phyloP scores from a whole-genome alignment of 345 rosid genomes.

The Toxicodendron radicans region DNA sequence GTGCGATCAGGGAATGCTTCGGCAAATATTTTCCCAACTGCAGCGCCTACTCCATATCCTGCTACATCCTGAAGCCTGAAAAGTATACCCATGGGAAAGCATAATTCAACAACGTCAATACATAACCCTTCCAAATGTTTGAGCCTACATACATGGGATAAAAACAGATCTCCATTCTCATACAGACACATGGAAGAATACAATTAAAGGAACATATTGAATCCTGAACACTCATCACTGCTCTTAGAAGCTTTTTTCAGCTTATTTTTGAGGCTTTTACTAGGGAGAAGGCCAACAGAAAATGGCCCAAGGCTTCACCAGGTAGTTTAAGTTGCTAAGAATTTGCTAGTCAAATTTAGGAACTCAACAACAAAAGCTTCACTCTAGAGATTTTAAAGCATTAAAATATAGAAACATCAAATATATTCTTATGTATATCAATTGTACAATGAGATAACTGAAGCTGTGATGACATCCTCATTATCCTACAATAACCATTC shows the following conservation, averaged over 20 bases:
- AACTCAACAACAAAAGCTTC: constrained; percentile 1
- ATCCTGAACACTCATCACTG: neutral
- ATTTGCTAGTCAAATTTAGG: neutral
- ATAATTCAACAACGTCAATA: constrained; percentile 3
- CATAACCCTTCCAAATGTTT: neutral
- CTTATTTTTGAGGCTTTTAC: neutral
- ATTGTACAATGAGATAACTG: neutral
- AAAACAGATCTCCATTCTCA: no score
- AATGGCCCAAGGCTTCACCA: neutral
- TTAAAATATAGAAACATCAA: no score
- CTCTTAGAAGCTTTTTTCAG: neutral
- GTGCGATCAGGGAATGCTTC: constrained; percentile 68
- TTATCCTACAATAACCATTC: neutral
- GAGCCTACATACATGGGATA: neutral
- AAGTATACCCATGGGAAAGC: constrained; percentile 15
- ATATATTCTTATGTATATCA: neutral
- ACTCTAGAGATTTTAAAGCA: neutral
- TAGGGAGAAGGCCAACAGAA: neutral
- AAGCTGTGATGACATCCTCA: neutral
- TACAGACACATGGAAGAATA: neutral
- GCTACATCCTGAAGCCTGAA: constrained; percentile 88
- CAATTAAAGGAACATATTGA: neutral
- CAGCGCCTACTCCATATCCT: constrained; percentile 82
- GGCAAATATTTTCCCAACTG: constrained; percentile 57
- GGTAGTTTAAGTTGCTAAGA: neutral